Conservation (phyloP, 257 asterid species). For the Gynochthodes officinalis region DNA sequence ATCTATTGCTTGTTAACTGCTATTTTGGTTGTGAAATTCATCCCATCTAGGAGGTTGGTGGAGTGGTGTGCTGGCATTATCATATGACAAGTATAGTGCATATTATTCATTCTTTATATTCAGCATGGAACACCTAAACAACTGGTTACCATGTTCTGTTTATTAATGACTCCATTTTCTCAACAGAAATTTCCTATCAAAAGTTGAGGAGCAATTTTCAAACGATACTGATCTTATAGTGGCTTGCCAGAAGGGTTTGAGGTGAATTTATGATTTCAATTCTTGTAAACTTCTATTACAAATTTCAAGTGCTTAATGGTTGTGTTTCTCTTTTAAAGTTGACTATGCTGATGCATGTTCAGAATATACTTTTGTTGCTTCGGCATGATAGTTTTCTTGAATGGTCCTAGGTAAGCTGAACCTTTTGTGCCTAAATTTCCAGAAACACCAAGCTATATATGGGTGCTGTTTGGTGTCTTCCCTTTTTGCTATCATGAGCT, state of each 20-base stretch:
- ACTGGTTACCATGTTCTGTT: neutral
- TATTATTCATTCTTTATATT: neutral
- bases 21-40: neutral
- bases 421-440: neutral
- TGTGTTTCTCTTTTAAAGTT: neutral
- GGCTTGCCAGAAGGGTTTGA: constrained; percentile 95
- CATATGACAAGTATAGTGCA: constrained; percentile 53
- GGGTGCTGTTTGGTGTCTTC: neutral
- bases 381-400: too few species aligned
- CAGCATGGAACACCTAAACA: neutral
- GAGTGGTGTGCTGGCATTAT: constrained; percentile 85
- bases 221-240: constrained; percentile 81
- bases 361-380: too few species aligned
- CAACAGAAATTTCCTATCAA: constrained; percentile 56
- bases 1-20: neutral
- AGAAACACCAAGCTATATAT: neutral
- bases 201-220: constrained; percentile 70
- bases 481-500: neutral
- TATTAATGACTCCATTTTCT: constrained; percentile 15
- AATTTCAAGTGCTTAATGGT: neutral
- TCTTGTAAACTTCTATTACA: neutral
- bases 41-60: constrained; percentile 86
- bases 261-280: constrained; percentile 49
- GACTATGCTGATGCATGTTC: too few species aligned
- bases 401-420: neutral